These are phyloP conservation scores for Fusarium subtropicale DNA, from an alignment of 2,329 filamentous ascomycete genomes.

Conservation along the genomic window DNA sequence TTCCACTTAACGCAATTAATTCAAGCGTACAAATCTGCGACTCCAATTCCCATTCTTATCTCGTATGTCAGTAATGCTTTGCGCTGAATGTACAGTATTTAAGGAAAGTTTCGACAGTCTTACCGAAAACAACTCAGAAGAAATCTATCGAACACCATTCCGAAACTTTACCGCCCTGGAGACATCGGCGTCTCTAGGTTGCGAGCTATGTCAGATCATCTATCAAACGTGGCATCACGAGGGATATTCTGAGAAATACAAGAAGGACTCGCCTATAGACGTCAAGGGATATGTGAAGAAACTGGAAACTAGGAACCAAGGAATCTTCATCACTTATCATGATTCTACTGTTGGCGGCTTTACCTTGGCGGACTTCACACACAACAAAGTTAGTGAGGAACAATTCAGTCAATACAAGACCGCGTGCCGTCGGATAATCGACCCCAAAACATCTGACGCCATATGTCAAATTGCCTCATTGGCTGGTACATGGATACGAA, in stretches of 20 bases:
- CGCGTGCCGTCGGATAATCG: rapidly evolving
- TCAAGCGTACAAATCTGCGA: too few relatives aligned
- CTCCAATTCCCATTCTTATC: too few relatives aligned
- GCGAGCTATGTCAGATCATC: not conserved
- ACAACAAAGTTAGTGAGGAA: rapidly evolving
- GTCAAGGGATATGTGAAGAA: not conserved
- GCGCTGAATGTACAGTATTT: not conserved
- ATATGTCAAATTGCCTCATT: not conserved
- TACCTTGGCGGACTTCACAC: not conserved
- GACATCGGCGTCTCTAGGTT: not conserved
- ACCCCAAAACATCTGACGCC: rapidly evolving
- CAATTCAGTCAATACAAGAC: rapidly evolving
- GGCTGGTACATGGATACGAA: not conserved
- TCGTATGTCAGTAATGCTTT: not conserved
- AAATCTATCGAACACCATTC: rapidly evolving
- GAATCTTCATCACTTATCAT: not conserved
- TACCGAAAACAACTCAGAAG: not conserved
- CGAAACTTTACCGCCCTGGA: not conserved
- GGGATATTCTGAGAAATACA: not conserved
- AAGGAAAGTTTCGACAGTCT: not conserved
- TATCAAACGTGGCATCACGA: not conserved
- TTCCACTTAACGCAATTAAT: too few relatives aligned
- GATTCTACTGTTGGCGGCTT: not conserved
- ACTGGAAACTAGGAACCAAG: rapidly evolving
- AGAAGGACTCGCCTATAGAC: not conserved